Evolutionary conservation across 2,329 filamentous ascomycete genomes (phyloP).

Genomic region (Blastomyces parvus): DNA sequence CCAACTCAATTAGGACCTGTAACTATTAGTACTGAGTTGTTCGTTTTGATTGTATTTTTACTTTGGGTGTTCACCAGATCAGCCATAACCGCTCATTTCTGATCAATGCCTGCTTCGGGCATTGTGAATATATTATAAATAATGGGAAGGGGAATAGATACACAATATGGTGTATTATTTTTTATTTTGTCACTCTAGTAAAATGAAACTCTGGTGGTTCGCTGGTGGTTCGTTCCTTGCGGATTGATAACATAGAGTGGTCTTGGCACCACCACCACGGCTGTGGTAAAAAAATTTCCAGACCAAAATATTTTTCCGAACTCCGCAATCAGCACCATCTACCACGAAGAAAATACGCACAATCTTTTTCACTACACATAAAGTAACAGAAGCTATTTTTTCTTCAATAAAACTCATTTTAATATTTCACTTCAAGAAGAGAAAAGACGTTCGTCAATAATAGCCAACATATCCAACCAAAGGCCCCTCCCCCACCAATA

Average conservation of each 20-base stretch:
- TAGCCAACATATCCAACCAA: neutral
- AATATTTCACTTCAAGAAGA: neutral
- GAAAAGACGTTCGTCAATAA: neutral
- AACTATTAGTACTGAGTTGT: slow-evolving; percentile 28
- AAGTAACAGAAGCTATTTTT: neutral
- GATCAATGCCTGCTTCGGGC: neutral
- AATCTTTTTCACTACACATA: neutral
- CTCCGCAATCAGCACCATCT: neutral
- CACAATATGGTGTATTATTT: neutral
- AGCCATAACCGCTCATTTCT: slow-evolving; percentile 25
- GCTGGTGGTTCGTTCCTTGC: too few species aligned
- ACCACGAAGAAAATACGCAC: neutral
- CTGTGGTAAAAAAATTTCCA: neutral
- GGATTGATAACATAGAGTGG: neutral
- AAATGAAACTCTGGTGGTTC: too few species aligned
- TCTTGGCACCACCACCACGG: neutral
- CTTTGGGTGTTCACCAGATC: slow-evolving; percentile 38
- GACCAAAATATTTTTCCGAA: neutral
- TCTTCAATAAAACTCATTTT: neutral
- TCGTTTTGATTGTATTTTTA: slow-evolving; percentile 33
- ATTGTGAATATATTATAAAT: neutral
- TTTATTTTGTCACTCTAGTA: neutral
- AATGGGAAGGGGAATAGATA: neutral
- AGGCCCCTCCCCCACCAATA: neutral
- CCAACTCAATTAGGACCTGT: slow-evolving; percentile 26